Conservation (phyloP, 108 stramenopile genomes). For the Hondaea fermentalgiana region DNA sequence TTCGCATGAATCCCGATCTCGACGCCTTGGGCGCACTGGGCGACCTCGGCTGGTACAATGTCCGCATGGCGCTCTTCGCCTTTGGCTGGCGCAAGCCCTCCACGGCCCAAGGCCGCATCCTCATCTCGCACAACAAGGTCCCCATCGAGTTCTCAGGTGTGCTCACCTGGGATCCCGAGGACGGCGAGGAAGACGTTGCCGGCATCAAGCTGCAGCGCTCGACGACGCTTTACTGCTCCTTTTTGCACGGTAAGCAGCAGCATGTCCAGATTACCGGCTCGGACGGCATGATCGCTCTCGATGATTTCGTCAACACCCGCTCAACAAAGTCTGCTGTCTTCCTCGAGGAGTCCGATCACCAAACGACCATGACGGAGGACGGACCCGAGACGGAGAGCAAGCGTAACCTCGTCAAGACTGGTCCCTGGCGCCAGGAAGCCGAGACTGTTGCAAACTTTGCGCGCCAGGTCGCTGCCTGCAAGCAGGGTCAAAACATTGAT, state of each 20-base stretch:
- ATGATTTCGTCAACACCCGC: conserved; percentile 14
- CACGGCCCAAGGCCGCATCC: neutral
- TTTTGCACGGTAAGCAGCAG: neutral
- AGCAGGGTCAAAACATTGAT: neutral
- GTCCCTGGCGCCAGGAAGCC: neutral
- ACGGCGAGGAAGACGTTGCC: neutral
- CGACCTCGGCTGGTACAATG: conserved; percentile 25
- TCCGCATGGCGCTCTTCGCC: conserved; percentile 1
- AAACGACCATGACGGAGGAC: neutral
- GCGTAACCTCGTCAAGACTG: neutral
- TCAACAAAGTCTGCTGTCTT: neutral
- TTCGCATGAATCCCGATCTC: neutral
- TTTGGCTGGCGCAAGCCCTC: neutral
- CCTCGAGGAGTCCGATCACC: neutral
- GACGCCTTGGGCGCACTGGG: conserved; percentile 24
- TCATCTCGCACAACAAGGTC: neutral
- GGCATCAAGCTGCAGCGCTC: neutral
- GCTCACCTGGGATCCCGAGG: neutral
- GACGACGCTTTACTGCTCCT: neutral
- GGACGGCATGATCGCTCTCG: neutral
- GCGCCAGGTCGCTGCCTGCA: neutral
- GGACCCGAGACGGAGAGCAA: neutral
- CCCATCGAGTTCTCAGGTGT: neutral
- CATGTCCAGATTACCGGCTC: neutral
- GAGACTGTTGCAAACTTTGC: neutral